Conservation (phyloP, 2,329 filamentous ascomycete species). For the Trichoderma atrobrunneum region DNA sequence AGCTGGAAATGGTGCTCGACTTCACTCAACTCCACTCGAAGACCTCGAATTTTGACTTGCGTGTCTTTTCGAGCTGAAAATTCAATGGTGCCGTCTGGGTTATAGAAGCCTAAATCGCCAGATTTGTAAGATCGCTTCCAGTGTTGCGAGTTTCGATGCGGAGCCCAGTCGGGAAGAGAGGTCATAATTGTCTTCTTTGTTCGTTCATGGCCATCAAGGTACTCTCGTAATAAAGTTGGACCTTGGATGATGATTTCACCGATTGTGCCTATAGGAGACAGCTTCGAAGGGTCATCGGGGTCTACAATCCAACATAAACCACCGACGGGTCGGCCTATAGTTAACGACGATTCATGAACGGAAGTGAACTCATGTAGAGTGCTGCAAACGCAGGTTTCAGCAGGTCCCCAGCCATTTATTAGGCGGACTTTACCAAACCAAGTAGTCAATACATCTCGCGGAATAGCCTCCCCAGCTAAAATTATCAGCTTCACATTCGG, state of each 20-base stretch:
- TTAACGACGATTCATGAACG: neutral
- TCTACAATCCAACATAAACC: slow-evolving; percentile 19
- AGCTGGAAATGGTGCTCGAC: slow-evolving; percentile 2
- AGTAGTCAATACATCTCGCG: neutral
- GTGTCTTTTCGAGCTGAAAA: slow-evolving; percentile 9
- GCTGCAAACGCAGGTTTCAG: slow-evolving; percentile 13
- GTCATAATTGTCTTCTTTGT: neutral
- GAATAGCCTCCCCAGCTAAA: slow-evolving; percentile 5
- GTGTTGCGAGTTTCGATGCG: neutral
- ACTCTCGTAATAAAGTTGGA: neutral
- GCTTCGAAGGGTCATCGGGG: neutral
- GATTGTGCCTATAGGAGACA: slow-evolving; percentile 3
- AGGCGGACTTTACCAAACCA: slow-evolving; percentile 9
- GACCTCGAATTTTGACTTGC: slow-evolving; percentile 9
- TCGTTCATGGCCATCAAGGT: neutral
- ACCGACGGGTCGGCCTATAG: neutral
- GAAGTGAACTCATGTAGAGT: neutral
- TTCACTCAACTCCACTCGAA: slow-evolving; percentile 10
- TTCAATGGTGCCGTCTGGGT: slow-evolving; percentile 5
- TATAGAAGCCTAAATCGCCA: slow-evolving; percentile 4
- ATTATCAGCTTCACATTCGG: neutral
- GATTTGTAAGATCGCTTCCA: neutral
- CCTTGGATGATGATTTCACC: slow-evolving; percentile 15
- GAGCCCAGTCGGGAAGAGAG: slow-evolving; percentile 13
- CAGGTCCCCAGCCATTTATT: slow-evolving; percentile 6